Conservation (phyloP, 306 rosid genomes). For the Mimosa pudica region DNA sequence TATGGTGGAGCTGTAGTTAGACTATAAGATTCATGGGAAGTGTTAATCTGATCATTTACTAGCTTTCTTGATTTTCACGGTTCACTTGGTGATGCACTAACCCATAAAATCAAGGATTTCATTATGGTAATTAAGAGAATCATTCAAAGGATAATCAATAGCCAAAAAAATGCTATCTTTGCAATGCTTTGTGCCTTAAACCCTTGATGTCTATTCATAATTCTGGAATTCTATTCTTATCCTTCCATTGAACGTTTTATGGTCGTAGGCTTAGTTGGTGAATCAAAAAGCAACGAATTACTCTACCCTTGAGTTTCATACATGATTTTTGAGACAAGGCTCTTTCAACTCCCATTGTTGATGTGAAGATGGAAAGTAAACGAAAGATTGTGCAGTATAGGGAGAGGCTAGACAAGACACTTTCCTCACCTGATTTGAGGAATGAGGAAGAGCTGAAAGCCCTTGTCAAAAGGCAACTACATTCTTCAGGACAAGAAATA, state of each 20-base stretch:
- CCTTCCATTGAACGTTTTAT: background rate
- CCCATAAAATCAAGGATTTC: too few relatives aligned
- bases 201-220: conserved; percentile 1
- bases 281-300: conserved; percentile 31
- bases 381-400: conserved; percentile 68
- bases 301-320: conserved; percentile 19
- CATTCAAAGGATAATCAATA: conserved; percentile 10
- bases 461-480: conserved; percentile 66
- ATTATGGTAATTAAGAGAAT: background rate
- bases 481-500: conserved; percentile 40
- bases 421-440: conserved; percentile 69
- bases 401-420: conserved; percentile 80
- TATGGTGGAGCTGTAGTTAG: background rate
- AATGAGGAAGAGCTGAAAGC: conserved; percentile 50
- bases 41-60: background rate
- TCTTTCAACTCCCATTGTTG: conserved; percentile 34
- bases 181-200: background rate
- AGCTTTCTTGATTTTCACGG: background rate
- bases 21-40: conserved; percentile 21
- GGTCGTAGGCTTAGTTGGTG: conserved; percentile 33
- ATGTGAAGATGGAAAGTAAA: conserved; percentile 61
- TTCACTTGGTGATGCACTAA: background rate
- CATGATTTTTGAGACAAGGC: conserved; percentile 36
- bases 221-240: conserved; percentile 12
- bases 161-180: conserved; percentile 4